Conservation (phyloP, 129 eudicot species). For the Solidago caesia region DNA sequence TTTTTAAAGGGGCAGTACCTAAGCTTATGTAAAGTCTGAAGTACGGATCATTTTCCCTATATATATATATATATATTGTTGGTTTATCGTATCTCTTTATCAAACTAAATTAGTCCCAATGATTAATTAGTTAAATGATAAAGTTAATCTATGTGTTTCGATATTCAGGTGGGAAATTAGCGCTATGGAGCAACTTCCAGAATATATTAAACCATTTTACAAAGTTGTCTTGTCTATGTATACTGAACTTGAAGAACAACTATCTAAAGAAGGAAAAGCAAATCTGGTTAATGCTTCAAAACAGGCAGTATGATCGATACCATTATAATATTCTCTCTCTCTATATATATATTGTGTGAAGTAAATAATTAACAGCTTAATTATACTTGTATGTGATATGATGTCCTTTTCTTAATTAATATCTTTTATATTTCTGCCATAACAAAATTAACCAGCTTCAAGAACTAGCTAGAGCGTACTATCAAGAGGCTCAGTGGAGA, state of each 20-base stretch:
- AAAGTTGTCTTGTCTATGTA: not conserved
- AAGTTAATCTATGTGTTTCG: too few species aligned
- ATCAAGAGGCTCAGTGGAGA: not conserved
- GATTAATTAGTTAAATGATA: too few species aligned
- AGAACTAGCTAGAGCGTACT: not conserved
- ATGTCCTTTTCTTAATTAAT: too few species aligned
- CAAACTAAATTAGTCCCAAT: too few species aligned
- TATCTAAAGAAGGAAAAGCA: not conserved
- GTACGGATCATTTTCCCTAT: too few species aligned
- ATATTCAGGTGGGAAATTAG: not conserved
- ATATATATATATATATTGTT: too few species aligned
- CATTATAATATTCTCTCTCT: too few species aligned
- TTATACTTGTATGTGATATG: not conserved
- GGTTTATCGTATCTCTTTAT: too few species aligned
- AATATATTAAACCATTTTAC: constrained; percentile 8
- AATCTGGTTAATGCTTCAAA: not conserved
- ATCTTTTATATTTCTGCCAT: not conserved
- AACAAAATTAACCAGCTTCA: not conserved
- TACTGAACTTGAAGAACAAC: not conserved
- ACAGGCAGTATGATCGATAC: not conserved
- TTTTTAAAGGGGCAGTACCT: too few species aligned
- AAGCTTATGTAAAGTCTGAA: too few species aligned
- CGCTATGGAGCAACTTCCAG: not conserved
- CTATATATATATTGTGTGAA: not conserved
- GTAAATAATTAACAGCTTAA: not conserved